Evolutionary conservation across 441 rosid species (phyloP), one percentile per base, ranked within the genome.

Genomic region (Codiaeum variegatum): DNA sequence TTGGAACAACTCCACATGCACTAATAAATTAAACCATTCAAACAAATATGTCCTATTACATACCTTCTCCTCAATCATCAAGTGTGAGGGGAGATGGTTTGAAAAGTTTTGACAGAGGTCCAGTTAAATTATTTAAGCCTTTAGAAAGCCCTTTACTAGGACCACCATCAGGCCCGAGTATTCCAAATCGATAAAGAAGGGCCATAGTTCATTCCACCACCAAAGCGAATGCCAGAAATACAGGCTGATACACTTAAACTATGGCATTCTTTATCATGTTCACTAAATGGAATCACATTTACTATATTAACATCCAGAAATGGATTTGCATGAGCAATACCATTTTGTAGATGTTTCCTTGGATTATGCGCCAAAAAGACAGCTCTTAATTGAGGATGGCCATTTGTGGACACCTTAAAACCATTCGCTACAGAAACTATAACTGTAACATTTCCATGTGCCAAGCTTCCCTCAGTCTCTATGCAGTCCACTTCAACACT

Each of bases 81-180:
- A 78, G 79, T 31, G 75, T 65, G 11, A 88, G 80, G 66, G 85
- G 74, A 8, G 97, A 86, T 66, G 94, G 63, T 78, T 89, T 90
- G 76, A 95, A 83, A 80, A 95, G 91, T 73, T 91, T 95, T 71
- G 95, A 84, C 75, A 93, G 84, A 49, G 99, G 98, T 54, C 97
- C 97, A 21, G 87, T 82, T 52, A 95, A 78, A 79, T 87, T 84
- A 72, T 91, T 88, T 69, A 95, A 73, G 63, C 97, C 98, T 85
- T 85, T 91, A 64, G 97, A 83, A 28, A 95, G 88, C 51, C 86
- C 95, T 85, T 84, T 83, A 55, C 98, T 94, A 56, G 99, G 99
- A 79, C 98, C 94, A 76, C 97, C 99, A 87, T 93, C 91, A 66
- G 84, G 88, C 65, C 87, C 93, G 76, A 95, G 81, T 79, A 95